phyloP scores from a whole-genome alignment of 441 rosid genomes.

The Macaranga tanarius region DNA sequence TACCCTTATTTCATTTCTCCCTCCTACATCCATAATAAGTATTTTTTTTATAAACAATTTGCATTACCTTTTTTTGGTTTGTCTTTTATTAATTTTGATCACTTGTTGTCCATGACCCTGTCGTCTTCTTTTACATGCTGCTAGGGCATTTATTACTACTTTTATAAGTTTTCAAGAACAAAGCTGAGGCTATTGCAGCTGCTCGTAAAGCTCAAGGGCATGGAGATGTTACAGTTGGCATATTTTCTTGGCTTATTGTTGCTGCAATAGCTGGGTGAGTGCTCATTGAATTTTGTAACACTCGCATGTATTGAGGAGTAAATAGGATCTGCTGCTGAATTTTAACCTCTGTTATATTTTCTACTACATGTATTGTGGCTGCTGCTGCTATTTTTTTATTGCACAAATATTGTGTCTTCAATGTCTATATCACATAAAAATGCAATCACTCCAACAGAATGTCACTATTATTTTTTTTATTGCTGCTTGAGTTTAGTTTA shows the following conservation, averaged over 20 bases:
- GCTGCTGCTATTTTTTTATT: too few species aligned
- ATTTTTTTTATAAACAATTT: neutral
- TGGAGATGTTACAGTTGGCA: conserved; percentile 57
- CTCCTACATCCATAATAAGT: too few species aligned
- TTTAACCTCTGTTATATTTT: too few species aligned
- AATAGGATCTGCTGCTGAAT: too few species aligned
- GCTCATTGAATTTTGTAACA: neutral
- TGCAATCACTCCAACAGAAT: too few species aligned
- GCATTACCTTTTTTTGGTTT: neutral
- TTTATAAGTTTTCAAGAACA: conserved; percentile 64
- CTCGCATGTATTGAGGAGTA: too few species aligned
- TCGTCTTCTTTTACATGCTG: conserved; percentile 15
- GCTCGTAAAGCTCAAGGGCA: conserved; percentile 44
- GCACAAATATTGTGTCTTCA: too few species aligned
- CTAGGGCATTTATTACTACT: conserved; percentile 66
- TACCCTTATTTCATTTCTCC: too few species aligned
- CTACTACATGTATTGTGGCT: too few species aligned
- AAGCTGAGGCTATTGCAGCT: conserved; percentile 56
- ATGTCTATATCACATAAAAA: too few species aligned
- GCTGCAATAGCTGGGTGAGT: conserved; percentile 65
- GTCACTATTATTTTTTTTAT: too few species aligned
- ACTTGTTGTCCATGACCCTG: neutral
- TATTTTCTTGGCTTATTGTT: conserved; percentile 70
- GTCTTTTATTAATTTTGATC: neutral
- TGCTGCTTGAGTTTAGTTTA: too few species aligned